Conservation (phyloP, 441 rosid genomes). For the Syzygium malaccense region DNA sequence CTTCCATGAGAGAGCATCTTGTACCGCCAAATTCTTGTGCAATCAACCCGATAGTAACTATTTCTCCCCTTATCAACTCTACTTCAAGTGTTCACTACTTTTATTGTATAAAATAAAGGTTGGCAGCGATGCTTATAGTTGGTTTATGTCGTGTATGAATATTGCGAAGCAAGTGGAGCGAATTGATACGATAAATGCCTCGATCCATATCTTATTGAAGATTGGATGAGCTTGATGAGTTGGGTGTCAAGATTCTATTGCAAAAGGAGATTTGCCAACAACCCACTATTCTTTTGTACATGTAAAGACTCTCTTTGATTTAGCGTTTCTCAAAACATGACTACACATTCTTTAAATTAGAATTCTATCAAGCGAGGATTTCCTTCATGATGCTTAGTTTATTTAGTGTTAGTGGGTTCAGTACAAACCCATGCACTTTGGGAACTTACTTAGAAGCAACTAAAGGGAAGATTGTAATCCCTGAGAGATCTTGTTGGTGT, state of each 20-base stretch:
- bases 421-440: neutral
- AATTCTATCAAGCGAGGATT: neutral
- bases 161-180: neutral
- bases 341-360: neutral
- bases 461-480: neutral
- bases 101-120: neutral
- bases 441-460: neutral
- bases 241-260: neutral
- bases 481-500: neutral
- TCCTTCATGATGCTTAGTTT: neutral
- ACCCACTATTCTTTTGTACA: neutral
- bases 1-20: neutral
- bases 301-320: neutral
- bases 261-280: neutral
- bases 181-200: neutral
- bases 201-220: neutral
- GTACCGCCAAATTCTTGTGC: neutral
- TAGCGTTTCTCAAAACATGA: neutral
- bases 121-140: neutral
- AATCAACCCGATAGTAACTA: neutral
- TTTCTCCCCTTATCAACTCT: neutral
- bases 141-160: neutral
- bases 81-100: neutral
- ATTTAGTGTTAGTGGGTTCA: neutral
- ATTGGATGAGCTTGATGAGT: neutral